phyloP scores from a whole-genome alignment of 73 alveolate genomes.

The Paramecium biaurelia region DNA sequence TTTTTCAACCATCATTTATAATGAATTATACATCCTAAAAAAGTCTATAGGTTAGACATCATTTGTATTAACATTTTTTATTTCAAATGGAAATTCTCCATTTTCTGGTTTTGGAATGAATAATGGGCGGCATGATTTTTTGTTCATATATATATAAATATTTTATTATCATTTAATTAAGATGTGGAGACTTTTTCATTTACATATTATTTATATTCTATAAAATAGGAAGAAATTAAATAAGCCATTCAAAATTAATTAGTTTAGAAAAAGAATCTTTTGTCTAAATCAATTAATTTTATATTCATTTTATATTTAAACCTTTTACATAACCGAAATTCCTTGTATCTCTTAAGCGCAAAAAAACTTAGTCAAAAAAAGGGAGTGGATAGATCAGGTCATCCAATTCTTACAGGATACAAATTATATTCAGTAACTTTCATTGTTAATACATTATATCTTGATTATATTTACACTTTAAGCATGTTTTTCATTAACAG shows the following conservation, averaged over 20 bases:
- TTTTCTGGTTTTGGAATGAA: slow-evolving; percentile 49
- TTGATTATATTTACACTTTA: not conserved
- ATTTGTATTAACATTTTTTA: not conserved
- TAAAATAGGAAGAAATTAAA: not conserved
- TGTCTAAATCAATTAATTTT: not conserved
- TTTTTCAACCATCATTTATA: slow-evolving; percentile 34
- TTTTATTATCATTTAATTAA: not conserved
- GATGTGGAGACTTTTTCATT: not conserved
- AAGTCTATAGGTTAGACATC: not conserved
- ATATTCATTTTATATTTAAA: not conserved
- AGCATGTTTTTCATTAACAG: not conserved
- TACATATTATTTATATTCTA: not conserved
- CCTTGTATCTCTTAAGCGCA: not conserved
- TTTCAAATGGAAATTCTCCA: slow-evolving; percentile 45
- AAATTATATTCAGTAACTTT: not conserved
- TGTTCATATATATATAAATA: not conserved
- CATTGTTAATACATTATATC: not conserved
- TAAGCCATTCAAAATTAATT: not conserved
- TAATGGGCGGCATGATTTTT: slow-evolving; percentile 41
- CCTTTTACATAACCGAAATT: not conserved
- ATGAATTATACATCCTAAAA: slow-evolving; percentile 19
- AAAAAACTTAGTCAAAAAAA: not conserved
- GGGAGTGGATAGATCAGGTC: not conserved
- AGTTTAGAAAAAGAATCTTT: not conserved
- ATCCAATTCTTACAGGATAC: not conserved